These are phyloP conservation scores for Volvox reticuliferus DNA, from an alignment of 139 green algal species.

Conservation along the genomic window DNA sequence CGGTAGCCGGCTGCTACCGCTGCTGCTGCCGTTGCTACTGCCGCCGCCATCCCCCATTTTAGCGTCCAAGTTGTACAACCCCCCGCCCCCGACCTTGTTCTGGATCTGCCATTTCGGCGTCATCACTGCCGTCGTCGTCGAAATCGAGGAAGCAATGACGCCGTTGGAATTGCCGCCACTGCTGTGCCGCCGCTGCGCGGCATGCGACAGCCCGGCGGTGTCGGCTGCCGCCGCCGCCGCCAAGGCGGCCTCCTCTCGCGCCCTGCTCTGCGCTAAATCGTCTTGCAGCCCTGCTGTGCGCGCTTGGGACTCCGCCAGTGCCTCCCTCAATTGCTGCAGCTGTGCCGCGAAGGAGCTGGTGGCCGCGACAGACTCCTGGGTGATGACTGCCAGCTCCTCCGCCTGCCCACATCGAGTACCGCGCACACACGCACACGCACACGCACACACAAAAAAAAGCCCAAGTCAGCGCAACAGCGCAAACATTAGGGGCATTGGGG, in stretches of 20 bases:
- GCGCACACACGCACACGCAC: no score
- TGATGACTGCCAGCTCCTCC: neutral
- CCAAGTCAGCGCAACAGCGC: no score
- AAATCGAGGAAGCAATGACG: neutral
- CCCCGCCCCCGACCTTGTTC: conserved; percentile 69
- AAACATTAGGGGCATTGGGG: no score
- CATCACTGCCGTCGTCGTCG: neutral
- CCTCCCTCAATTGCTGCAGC: conserved; percentile 9
- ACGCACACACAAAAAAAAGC: no score
- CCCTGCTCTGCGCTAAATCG: neutral
- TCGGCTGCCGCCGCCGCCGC: no score
- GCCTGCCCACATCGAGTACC: neutral
- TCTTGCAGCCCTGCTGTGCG: neutral
- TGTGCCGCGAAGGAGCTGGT: neutral
- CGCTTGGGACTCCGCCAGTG: conserved; percentile 13
- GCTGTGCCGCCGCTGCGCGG: neutral
- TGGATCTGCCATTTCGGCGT: conserved; percentile 64
- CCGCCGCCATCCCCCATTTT: neutral
- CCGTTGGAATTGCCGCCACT: neutral
- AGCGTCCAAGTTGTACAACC: conserved; percentile 57
- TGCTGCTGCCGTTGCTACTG: neutral
- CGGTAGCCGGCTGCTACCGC: neutral
- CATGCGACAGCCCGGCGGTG: neutral
- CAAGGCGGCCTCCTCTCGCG: neutral
- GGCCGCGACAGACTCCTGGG: neutral